Evolutionary conservation across 257 asterid species (phyloP), one percentile per base, ranked within the genome.

Genomic region (Solanum gracilifrons): DNA sequence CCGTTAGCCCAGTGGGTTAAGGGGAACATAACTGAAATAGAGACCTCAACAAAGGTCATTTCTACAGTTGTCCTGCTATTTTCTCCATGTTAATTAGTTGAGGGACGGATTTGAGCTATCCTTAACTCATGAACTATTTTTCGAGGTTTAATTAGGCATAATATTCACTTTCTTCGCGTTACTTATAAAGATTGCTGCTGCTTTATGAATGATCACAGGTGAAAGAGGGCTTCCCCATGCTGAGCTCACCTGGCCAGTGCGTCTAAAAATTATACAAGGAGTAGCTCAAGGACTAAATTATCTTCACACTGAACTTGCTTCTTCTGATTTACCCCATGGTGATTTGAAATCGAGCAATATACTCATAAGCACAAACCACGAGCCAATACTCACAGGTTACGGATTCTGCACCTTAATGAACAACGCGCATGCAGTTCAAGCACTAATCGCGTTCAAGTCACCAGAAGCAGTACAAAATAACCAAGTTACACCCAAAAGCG

Each of bases 301-400:
- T 84, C 92, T 97, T 29, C 98, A 97, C 48, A 7, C 88, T 1
- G 92, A 93, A 39, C 94, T 95, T 85, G 48, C 94, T 21, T 55
- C 90, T 0, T 75, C 90, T 3, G 95, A 93, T 77, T 74, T 93
- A 8, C 99, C 99, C 8, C 99, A 95, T 4, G 98, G 98, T 0
- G 90, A 97, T 89, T 94, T 97, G 69, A 94, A 93, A 89, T 97
- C 98, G 6, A 93, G 95, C 93, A 97, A 95, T 36, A 91, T 97
- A 36, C 94, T 97, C n/a, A 83, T 95, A 58, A 86, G 84, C 46
- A 58, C 86, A 9, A 90, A 92, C 5, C 83, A 90, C 27, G 98
- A 94, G 90, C 95, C 99, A 1, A 7, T 93, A 7, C 94, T 97
- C 25, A 51, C 91, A 3, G 98, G 95, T 89, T 95, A 90, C 20